Evolutionary conservation across 108 stramenopile genomes (phyloP).

Genomic region (Craspedostauros australis): DNA sequence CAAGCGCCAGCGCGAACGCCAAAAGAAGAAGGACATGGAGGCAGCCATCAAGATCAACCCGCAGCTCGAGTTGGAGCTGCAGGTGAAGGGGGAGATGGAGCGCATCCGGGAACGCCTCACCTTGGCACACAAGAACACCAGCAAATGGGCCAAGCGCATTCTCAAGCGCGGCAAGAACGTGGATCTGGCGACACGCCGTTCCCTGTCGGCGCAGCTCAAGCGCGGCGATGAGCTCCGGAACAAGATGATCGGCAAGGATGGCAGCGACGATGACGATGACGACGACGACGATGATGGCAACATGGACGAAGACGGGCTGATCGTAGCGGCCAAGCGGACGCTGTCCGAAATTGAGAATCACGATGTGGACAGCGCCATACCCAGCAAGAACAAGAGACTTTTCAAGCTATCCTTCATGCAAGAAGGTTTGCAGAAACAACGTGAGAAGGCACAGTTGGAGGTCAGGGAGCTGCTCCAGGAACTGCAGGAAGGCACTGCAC

Average conservation of each 20-base stretch:
- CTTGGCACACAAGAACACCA: slow-evolving; percentile 93
- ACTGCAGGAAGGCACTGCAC: slow-evolving; percentile 88
- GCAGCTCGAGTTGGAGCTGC: slow-evolving; percentile 55
- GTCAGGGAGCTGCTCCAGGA: slow-evolving; percentile 77
- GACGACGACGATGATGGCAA: slow-evolving; percentile 27
- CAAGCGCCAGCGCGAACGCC: slow-evolving; percentile 80
- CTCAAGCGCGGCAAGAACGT: slow-evolving; percentile 80
- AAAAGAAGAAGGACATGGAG: slow-evolving; percentile 71
- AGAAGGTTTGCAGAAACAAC: slow-evolving; percentile 76
- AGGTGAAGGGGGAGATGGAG: slow-evolving; percentile 89
- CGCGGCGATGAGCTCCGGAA: slow-evolving; percentile 81
- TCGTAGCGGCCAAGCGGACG: too few species aligned
- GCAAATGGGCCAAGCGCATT: slow-evolving; percentile 94
- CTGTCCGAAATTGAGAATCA: too few species aligned
- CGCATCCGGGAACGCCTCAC: slow-evolving; percentile 96
- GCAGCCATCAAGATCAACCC: slow-evolving; percentile 56
- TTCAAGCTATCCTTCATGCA: slow-evolving; percentile 95
- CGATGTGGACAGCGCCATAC: too few species aligned
- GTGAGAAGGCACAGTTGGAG: slow-evolving; percentile 81
- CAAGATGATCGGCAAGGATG: slow-evolving; percentile 76
- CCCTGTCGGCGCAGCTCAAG: slow-evolving; percentile 80
- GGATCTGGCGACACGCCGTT: slow-evolving; percentile 74
- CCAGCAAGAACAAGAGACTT: slow-evolving; percentile 67
- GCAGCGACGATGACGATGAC: too few species aligned
- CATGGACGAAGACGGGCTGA: too few species aligned